phyloP scores from a whole-genome alignment of 306 rosid genomes.

The Comarum palustre region DNA sequence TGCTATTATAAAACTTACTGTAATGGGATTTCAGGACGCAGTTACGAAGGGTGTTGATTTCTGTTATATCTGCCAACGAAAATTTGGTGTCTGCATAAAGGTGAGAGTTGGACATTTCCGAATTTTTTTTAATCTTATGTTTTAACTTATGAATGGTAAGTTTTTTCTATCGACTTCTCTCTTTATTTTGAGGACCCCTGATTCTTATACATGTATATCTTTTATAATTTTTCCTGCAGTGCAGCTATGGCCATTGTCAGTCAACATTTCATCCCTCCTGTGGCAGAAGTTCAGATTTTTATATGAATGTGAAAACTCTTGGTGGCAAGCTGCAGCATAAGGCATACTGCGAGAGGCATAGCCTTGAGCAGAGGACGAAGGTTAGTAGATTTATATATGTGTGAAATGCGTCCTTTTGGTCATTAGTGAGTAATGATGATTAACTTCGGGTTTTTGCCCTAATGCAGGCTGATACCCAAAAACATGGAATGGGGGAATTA shows the following conservation, averaged over 20 bases:
- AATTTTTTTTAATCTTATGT: constrained; percentile 10
- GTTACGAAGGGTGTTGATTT: constrained; percentile 54
- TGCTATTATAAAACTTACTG: constrained; percentile 5
- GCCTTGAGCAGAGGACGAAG: constrained; percentile 88
- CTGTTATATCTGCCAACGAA: constrained; percentile 72
- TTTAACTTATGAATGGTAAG: not conserved
- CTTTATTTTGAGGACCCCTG: constrained; percentile 16
- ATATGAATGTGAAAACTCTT: constrained; percentile 58
- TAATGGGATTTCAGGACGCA: constrained; percentile 53
- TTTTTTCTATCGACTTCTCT: not conserved
- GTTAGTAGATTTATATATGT: constrained; percentile 32
- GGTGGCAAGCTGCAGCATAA: constrained; percentile 86
- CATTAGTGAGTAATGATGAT: constrained; percentile 13
- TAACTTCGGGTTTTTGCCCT: constrained; percentile 7
- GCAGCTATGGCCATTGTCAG: constrained; percentile 90
- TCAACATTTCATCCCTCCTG: constrained; percentile 82
- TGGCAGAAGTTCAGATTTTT: constrained; percentile 82
- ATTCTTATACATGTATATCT: constrained; percentile 17
- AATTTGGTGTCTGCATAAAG: constrained; percentile 81
- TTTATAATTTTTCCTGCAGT: constrained; percentile 51
- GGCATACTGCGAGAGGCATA: constrained; percentile 92
- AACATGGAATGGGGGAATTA: constrained; percentile 84
- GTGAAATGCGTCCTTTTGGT: constrained; percentile 10
- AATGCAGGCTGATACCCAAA: constrained; percentile 81
- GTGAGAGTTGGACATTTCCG: constrained; percentile 33